These are phyloP conservation scores for Apophysomyces sp. DNA, from an alignment of 371 early-diverging fungal genomes.

Conservation along the genomic window DNA sequence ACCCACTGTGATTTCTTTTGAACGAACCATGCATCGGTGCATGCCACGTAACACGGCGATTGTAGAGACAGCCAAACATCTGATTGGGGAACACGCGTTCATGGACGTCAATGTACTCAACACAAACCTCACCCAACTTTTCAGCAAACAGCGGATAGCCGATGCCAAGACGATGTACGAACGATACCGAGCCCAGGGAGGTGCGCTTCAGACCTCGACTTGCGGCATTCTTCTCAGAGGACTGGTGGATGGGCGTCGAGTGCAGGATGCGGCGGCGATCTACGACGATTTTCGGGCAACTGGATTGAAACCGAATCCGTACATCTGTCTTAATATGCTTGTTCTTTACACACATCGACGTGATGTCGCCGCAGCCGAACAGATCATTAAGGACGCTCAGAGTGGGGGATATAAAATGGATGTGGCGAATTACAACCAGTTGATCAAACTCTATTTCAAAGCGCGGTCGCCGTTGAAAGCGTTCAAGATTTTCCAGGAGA, in stretches of 20 bases:
- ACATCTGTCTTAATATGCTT: slow-evolving; percentile 33
- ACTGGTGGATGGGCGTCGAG: slow-evolving; percentile 20
- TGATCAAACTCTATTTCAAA: slow-evolving; percentile 47
- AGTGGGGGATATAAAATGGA: slow-evolving; percentile 29
- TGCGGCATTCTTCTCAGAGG: slow-evolving; percentile 41
- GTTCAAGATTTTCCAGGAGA: slow-evolving; percentile 28
- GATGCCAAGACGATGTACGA: slow-evolving; percentile 27
- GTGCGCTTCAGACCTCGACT: slow-evolving; percentile 23
- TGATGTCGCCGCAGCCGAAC: slow-evolving; percentile 28
- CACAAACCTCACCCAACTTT: slow-evolving; percentile 30
- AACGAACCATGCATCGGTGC: slow-evolving; percentile 38
- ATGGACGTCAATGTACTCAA: slow-evolving; percentile 23
- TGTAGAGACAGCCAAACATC: slow-evolving; percentile 18
- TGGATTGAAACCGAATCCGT: slow-evolving; percentile 22
- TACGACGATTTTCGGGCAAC: slow-evolving; percentile 35
- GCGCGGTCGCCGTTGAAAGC: slow-evolving; percentile 25
- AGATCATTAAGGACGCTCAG: slow-evolving; percentile 24
- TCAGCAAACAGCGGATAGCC: slow-evolving; percentile 15
- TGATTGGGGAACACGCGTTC: slow-evolving; percentile 26
- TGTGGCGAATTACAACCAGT: slow-evolving; percentile 31
- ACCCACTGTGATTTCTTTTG: slow-evolving; percentile 38
- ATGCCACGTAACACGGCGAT: slow-evolving; percentile 26
- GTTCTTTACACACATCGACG: slow-evolving; percentile 29
- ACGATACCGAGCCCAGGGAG: slow-evolving; percentile 5
- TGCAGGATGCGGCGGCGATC: slow-evolving; percentile 22